Percentiles rank a stretch among this genome's conserved stretches.
Evolutionary conservation across 2,329 filamentous ascomycete genomes (phyloP).

Genomic region (Byssochlamys sp.): DNA sequence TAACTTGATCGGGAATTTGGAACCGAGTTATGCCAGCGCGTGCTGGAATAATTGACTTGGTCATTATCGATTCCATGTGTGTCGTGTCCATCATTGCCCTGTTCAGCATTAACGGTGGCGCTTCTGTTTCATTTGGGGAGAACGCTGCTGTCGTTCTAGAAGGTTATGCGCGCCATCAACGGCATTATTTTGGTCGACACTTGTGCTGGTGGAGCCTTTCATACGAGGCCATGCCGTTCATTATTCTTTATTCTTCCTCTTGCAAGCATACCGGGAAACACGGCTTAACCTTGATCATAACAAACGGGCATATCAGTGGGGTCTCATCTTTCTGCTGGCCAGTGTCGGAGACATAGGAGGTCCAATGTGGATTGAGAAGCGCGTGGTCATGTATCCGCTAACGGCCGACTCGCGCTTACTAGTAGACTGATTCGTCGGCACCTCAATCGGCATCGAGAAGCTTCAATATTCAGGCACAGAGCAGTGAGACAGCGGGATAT

Average conservation of each 20-base stretch:
- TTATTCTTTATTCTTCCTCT: background rate
- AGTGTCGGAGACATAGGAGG: background rate
- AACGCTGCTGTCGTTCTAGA: background rate
- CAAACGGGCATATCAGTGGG: background rate
- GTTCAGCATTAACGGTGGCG: background rate
- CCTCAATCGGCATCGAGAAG: background rate
- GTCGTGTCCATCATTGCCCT: background rate
- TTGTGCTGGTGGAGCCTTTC: background rate
- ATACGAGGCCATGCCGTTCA: background rate
- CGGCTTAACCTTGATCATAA: background rate
- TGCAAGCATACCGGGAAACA: background rate
- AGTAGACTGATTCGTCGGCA: background rate
- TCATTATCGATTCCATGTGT: background rate
- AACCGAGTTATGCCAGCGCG: background rate
- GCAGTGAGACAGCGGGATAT: background rate
- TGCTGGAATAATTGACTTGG: background rate
- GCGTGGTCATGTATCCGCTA: background rate
- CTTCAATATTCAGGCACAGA: background rate
- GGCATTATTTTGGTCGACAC: background rate
- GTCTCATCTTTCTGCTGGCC: background rate
- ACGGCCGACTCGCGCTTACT: background rate
- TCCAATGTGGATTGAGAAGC: background rate
- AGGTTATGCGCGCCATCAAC: background rate
- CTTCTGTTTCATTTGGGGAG: background rate
- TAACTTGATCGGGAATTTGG: background rate